These are phyloP conservation scores for Prunus yedoensis DNA, from an alignment of 331 rosid genomes.

Conservation along the genomic window DNA sequence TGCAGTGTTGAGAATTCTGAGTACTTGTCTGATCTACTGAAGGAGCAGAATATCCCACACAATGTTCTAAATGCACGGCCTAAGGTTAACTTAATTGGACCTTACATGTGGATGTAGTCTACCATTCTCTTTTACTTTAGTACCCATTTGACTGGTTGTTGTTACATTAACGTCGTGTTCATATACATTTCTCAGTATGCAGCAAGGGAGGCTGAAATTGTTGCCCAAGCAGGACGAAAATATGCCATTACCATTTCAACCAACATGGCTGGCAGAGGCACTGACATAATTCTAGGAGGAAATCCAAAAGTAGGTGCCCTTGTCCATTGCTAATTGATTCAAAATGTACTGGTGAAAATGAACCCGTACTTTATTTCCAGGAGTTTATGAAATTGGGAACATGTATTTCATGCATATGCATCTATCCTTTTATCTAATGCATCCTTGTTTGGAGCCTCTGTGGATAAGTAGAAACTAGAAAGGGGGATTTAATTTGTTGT, in stretches of 20 bases:
- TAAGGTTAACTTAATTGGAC: slow-evolving; percentile 50
- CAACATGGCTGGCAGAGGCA: slow-evolving; percentile 99
- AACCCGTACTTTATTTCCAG: slow-evolving; percentile 1
- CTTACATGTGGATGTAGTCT: slow-evolving; percentile 25
- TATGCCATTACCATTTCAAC: slow-evolving; percentile 94
- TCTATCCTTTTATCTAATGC: slow-evolving; percentile 18
- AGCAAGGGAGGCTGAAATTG: slow-evolving; percentile 90
- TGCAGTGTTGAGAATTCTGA: slow-evolving; percentile 96
- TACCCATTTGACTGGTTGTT: background rate
- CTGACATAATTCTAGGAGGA: slow-evolving; percentile 98
- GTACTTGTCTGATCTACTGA: slow-evolving; percentile 75
- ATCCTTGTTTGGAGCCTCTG: slow-evolving; percentile 22
- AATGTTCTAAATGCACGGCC: slow-evolving; percentile 95
- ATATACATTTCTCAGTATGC: slow-evolving; percentile 60
- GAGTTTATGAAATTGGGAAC: slow-evolving; percentile 4
- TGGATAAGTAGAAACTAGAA: slow-evolving; percentile 19
- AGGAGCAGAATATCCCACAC: slow-evolving; percentile 77
- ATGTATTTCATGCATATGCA: slow-evolving; percentile 21
- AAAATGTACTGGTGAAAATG: slow-evolving; percentile 14
- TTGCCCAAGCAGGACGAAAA: slow-evolving; percentile 96
- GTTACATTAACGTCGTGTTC: background rate
- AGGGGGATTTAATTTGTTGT: slow-evolving; percentile 16
- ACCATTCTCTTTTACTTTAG: background rate
- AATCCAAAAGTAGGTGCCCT: slow-evolving; percentile 81
- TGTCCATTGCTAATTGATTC: slow-evolving; percentile 23